These are phyloP conservation scores for Suillus brevipes DNA, from an alignment of 768 basidiomycete species.

Conservation along the genomic window DNA sequence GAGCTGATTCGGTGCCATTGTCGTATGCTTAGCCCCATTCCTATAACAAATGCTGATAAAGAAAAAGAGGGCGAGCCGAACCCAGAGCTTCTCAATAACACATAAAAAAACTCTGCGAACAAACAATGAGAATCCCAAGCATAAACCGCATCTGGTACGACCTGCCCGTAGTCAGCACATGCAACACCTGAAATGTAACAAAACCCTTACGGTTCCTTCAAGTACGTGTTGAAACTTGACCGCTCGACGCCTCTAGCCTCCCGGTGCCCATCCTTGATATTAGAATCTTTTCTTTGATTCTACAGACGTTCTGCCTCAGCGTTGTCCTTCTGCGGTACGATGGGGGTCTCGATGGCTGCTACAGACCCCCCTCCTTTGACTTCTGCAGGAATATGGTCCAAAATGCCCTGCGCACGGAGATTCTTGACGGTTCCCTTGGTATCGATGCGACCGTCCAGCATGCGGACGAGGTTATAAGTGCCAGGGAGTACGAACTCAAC, in stretches of 20 bases:
- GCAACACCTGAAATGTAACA: neutral
- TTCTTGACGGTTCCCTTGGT: constrained; percentile 69
- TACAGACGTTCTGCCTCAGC: neutral
- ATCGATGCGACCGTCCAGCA: constrained; percentile 82
- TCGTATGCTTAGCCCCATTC: constrained; percentile 32
- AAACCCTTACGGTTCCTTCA: constrained; percentile 61
- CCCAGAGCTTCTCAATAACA: constrained; percentile 33
- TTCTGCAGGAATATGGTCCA: constrained; percentile 59
- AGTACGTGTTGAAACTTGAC: constrained; percentile 64
- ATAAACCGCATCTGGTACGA: constrained; percentile 34
- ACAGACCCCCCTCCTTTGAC: constrained; percentile 45
- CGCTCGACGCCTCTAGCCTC: constrained; percentile 83
- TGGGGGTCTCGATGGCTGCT: constrained; percentile 12
- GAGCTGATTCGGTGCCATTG: neutral
- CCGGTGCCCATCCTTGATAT: constrained; percentile 79
- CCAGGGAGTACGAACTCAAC: constrained; percentile 80
- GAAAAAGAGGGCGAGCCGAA: constrained; percentile 19
- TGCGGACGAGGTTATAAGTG: constrained; percentile 69
- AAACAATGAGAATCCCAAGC: constrained; percentile 22
- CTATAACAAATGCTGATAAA: constrained; percentile 11
- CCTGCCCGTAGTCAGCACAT: constrained; percentile 12
- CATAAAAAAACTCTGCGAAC: constrained; percentile 24
- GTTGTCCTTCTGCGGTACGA: constrained; percentile 8
- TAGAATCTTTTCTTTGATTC: constrained; percentile 54
- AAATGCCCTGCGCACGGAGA: constrained; percentile 56